A percentile compares a stretch with the other conserved stretches of the same genome.
Conservation (phyloP, 2,329 filamentous ascomycete genomes). For the Calonectria pseudoturangicola region DNA sequence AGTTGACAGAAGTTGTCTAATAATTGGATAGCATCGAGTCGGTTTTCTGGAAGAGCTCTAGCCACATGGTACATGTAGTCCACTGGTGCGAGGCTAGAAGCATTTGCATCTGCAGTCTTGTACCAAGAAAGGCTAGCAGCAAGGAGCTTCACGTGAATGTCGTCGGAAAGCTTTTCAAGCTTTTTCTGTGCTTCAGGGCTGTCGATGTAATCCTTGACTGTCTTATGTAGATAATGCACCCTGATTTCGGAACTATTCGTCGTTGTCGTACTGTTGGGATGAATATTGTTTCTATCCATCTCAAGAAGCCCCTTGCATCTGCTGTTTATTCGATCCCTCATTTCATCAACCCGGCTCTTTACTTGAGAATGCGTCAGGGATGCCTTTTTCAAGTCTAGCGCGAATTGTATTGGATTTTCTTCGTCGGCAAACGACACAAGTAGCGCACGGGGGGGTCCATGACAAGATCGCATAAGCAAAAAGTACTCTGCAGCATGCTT, state of each 20-base stretch:
- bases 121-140: neutral
- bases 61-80: neutral
- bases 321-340: slow-evolving; percentile 31
- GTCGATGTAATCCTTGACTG: slow-evolving; percentile 9
- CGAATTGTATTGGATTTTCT: neutral
- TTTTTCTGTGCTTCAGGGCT: neutral
- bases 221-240: slow-evolving; percentile 15
- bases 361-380: neutral
- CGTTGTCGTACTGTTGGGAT: neutral
- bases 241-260: neutral
- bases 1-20: too few species aligned
- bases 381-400: accelerated
- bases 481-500: slow-evolving; percentile 35
- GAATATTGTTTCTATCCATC: neutral
- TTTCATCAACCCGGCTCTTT: neutral
- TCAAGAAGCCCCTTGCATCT: slow-evolving; percentile 38
- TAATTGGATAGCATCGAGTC: too few species aligned
- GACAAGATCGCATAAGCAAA: neutral
- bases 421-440: slow-evolving; percentile 38
- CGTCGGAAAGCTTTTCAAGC: neutral
- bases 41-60: neutral
- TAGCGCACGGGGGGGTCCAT: accelerated
- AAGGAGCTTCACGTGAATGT: neutral
- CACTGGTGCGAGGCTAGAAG: too few species aligned
- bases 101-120: neutral